phyloP scores from a whole-genome alignment of 2,329 filamentous ascomycete species.

The Aspergillus udagawae region DNA sequence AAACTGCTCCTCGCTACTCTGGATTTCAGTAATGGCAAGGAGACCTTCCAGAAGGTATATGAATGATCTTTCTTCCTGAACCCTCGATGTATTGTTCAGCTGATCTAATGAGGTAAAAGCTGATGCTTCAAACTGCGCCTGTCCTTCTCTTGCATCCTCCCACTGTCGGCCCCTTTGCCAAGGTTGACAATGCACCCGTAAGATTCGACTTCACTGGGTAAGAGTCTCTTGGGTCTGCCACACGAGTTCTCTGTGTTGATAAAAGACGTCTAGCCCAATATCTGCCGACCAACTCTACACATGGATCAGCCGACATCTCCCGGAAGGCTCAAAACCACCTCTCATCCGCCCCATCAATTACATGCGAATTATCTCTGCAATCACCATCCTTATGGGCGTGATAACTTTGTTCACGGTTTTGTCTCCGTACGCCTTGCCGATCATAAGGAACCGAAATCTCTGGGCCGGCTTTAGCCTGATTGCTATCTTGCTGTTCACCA shows the following conservation, averaged over 20 bases:
- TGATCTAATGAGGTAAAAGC: slow-evolving; percentile 47
- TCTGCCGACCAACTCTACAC: slow-evolving; percentile 71
- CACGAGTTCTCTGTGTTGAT: neutral
- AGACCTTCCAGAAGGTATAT: slow-evolving; percentile 79
- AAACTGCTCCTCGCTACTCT: slow-evolving; percentile 74
- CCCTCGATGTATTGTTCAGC: neutral
- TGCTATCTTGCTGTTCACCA: slow-evolving; percentile 85
- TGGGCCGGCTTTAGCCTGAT: slow-evolving; percentile 92
- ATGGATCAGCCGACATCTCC: slow-evolving; percentile 76
- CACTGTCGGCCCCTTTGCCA: slow-evolving; percentile 75
- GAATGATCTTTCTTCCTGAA: neutral
- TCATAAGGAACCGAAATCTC: slow-evolving; percentile 84
- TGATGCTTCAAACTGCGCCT: slow-evolving; percentile 90
- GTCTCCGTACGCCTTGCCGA: slow-evolving; percentile 72
- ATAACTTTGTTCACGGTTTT: slow-evolving; percentile 67
- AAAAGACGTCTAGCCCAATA: slow-evolving; percentile 54
- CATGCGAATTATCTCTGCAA: slow-evolving; percentile 64
- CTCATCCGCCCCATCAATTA: slow-evolving; percentile 86
- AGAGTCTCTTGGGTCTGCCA: slow-evolving; percentile 23
- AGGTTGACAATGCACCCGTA: slow-evolving; percentile 61
- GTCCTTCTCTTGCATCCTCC: slow-evolving; percentile 84
- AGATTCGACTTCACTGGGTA: slow-evolving; percentile 88
- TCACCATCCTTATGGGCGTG: slow-evolving; percentile 65
- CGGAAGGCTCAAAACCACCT: slow-evolving; percentile 71
- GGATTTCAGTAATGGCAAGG: slow-evolving; percentile 81